Evolutionary conservation across 192 early-diverging fungal genomes (phyloP), one percentile per base, ranked within the genome.

Genomic region (Thamnidium elegans): DNA sequence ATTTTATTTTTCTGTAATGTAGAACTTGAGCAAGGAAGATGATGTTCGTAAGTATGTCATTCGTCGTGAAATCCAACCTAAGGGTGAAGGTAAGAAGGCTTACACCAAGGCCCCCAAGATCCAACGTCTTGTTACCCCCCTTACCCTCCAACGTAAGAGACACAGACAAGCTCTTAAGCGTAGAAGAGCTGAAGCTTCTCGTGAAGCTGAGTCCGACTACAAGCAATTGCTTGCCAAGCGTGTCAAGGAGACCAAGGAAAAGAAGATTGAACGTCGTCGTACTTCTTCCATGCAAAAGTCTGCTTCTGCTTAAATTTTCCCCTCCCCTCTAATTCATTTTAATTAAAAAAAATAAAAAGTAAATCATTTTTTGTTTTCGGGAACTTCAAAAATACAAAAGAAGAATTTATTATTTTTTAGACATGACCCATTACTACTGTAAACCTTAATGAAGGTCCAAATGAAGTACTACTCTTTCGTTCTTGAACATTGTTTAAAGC

Each of bases 11-110:
- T 50, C 1, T 20, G 1, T 52, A 52, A 23, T 52, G 1, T 58
- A 58, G 60, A 90, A 93, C 86, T 88, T 98, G 78, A 88, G 79
- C 85, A 94, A 97, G 90, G 93, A 93, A 55, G 96, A 97, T 83
- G 96, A 99, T 85, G 96, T 99, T 65, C 93, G 95, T 87, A 93
- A 99, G 88, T 99, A 93, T 85, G 96, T 99, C 55, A 96, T 99
- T 73, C 94, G 95, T 75, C 94, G 96, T 75, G 95, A 97, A 79
- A 82, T 99, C 67, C 80, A 86, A 70, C 87, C 86, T 85, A 93
- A 92, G 87, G 87, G 89, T 77, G 80, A 84, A 50, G 92, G 87
- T 68, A 94, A 92, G 86, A 94, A 95, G 89, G 81, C 89, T 65
- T 89, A 86, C 88, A 92, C 94, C 85, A 99, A 99, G 91, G 95